These are phyloP conservation scores for Emericellopsis cladophorae DNA, from an alignment of 2,329 filamentous ascomycete species.

Conservation along the genomic window DNA sequence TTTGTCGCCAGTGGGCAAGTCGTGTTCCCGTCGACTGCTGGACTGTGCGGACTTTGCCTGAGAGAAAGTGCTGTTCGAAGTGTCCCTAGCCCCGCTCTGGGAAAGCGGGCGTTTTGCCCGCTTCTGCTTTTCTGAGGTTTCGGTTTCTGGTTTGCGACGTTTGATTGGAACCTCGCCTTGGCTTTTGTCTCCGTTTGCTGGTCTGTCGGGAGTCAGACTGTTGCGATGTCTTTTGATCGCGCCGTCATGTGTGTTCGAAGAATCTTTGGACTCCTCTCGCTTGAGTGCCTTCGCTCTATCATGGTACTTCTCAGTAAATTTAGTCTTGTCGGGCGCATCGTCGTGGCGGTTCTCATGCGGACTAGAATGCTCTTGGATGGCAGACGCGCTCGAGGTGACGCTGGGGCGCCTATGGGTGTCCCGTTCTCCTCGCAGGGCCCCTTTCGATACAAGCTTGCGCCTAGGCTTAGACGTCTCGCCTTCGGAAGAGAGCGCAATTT, in stretches of 20 bases:
- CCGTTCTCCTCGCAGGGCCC: constrained; percentile 45
- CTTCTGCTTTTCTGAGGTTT: constrained; percentile 34
- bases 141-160: constrained; percentile 42
- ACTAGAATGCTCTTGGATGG: constrained; percentile 38
- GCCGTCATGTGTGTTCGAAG: constrained; percentile 35
- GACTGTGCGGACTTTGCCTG: background rate
- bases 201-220: constrained; percentile 44
- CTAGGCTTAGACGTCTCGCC: constrained; percentile 46
- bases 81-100: background rate
- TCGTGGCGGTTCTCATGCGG: constrained; percentile 36
- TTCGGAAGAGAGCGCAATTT: constrained; percentile 39
- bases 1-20: constrained; percentile 15
- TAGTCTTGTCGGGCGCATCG: constrained; percentile 33
- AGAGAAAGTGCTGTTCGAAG: constrained; percentile 1
- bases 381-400: constrained; percentile 41
- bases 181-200: constrained; percentile 40
- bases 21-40: too few species aligned
- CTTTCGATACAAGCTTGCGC: constrained; percentile 50
- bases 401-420: constrained; percentile 47
- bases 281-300: constrained; percentile 49
- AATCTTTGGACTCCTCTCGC: constrained; percentile 46
- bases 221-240: constrained; percentile 44
- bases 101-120: constrained; percentile 10
- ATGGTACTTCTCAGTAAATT: constrained; percentile 40
- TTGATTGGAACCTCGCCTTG: constrained; percentile 38